Conservation (phyloP, 1,284 basidiomycete genomes). For the Tetrapyrgos nigripes region DNA sequence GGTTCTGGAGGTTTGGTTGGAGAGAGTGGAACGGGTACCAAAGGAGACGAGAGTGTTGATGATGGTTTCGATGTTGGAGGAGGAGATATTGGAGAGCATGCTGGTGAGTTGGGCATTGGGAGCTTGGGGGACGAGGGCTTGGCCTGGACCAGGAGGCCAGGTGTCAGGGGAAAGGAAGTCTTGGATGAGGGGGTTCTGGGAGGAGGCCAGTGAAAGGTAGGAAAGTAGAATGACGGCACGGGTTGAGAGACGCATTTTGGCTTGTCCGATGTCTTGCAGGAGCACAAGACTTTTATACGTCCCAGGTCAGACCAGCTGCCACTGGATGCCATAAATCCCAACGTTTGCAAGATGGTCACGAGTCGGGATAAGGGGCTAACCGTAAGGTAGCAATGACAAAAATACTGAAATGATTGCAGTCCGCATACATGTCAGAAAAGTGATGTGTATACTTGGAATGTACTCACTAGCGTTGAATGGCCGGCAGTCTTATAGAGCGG, state of each 20-base stretch:
- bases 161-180: constrained; percentile 26
- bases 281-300: background rate
- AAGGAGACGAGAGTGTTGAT: constrained; percentile 60
- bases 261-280: background rate
- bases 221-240: background rate
- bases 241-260: background rate
- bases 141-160: constrained; percentile 58
- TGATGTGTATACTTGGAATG: too few species aligned
- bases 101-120: constrained; percentile 48
- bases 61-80: constrained; percentile 48
- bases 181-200: constrained; percentile 7
- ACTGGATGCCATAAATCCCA: background rate
- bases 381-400: background rate
- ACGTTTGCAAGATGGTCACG: background rate
- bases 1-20: constrained; percentile 54
- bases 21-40: constrained; percentile 58
- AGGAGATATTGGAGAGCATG: constrained; percentile 53
- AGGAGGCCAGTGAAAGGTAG: background rate
- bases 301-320: too few species aligned
- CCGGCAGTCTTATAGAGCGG: too few species aligned
- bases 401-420: background rate
- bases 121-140: constrained; percentile 44
- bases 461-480: too few species aligned
- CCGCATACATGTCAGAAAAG: background rate
- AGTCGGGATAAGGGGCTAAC: background rate